A percentile compares a stretch with the other conserved stretches of the same genome.
These are phyloP conservation scores for Amanita bisporigera DNA, from an alignment of 1,284 basidiomycete genomes.

Conservation along the genomic window DNA sequence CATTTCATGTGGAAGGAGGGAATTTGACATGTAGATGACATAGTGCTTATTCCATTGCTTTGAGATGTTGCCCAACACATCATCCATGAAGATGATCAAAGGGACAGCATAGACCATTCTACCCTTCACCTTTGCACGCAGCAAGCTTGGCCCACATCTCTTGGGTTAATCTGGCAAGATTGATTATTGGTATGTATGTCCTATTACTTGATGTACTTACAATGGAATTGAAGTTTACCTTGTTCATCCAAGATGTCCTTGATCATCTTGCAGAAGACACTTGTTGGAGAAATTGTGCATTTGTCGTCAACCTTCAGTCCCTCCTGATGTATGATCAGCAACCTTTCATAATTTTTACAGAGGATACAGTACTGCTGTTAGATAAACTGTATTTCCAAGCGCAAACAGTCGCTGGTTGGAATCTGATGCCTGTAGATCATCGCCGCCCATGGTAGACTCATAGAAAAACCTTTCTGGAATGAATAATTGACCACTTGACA, in stretches of 20 bases:
- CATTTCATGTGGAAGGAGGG: conserved; percentile 33
- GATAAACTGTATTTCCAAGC: neutral
- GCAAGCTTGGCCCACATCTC: no score
- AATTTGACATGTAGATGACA: conserved; percentile 32
- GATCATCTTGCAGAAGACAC: neutral
- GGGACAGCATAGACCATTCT: conserved; percentile 21
- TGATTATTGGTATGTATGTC: no score
- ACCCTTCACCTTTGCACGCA: neutral
- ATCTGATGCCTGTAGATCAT: no score
- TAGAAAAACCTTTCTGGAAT: neutral
- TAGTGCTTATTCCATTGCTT: conserved; percentile 55
- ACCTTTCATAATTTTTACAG: no score
- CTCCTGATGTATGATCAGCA: neutral
- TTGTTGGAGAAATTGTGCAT: neutral
- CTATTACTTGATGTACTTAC: no score
- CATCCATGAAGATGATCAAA: conserved; percentile 49
- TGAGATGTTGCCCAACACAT: conserved; percentile 49
- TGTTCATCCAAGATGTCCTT: neutral
- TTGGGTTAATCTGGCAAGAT: no score
- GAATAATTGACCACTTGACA: conserved; percentile 3
- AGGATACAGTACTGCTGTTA: conserved; percentile 1
- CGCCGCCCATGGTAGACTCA: no score
- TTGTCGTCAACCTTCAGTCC: neutral
- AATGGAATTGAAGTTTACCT: neutral
- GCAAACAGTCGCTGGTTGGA: no score